These are phyloP conservation scores for Candida suzukii DNA, from an alignment of 805 yeast species.

Conservation along the genomic window DNA sequence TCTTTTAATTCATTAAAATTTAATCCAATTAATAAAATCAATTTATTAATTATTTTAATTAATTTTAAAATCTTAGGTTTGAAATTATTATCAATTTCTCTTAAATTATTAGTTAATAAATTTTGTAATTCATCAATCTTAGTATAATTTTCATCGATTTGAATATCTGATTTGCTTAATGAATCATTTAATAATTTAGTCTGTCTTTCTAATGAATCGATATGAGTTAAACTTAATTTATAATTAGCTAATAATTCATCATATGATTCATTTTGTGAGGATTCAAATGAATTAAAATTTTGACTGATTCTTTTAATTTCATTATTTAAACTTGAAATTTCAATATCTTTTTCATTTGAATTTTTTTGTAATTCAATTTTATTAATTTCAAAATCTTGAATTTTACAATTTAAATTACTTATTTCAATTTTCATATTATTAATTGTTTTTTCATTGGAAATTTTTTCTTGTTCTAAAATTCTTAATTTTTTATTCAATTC, in stretches of 20 bases:
- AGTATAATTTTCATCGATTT: not conserved
- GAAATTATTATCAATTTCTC: too few species aligned
- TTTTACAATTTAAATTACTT: not conserved
- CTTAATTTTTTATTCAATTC: not conserved
- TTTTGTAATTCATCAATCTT: not conserved
- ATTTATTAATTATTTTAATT: not conserved
- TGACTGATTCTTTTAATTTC: not conserved
- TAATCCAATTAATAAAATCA: too few species aligned
- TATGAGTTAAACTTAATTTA: not conserved
- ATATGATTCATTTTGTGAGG: not conserved
- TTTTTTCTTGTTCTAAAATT: conserved; percentile 4
- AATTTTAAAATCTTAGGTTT: not conserved
- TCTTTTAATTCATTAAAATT: too few species aligned
- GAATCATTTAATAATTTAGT: not conserved
- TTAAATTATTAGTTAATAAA: not conserved
- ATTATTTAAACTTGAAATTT: not conserved
- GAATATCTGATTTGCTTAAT: not conserved
- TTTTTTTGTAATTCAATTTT: not conserved
- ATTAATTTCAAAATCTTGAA: not conserved
- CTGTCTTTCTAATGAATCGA: not conserved
- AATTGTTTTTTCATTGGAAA: not conserved
- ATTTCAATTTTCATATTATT: not conserved
- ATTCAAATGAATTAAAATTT: not conserved
- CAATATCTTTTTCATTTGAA: not conserved
- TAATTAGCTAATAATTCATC: not conserved